Conservation (phyloP, 495 filamentous ascomycete genomes). For the Sordaria brevicollis region DNA sequence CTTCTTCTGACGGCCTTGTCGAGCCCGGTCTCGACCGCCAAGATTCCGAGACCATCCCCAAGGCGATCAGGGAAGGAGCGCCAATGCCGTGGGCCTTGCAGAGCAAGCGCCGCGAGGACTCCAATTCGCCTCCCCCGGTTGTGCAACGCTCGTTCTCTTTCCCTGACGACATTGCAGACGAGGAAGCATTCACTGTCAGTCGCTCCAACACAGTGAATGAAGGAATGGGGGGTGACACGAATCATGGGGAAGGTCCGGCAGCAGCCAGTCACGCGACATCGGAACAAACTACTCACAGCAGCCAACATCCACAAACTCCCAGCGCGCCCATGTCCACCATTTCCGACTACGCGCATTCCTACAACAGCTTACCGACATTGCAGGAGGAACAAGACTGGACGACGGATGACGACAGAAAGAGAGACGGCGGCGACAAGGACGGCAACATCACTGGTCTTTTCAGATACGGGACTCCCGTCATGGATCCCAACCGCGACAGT, state of each 20-base stretch:
- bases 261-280: neutral
- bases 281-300: neutral
- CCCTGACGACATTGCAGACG: slow-evolving; percentile 27
- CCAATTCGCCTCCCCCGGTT: slow-evolving; percentile 15
- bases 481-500: slow-evolving; percentile 39
- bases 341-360: slow-evolving; percentile 26
- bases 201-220: slow-evolving; percentile 2
- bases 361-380: slow-evolving; percentile 31
- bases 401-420: slow-evolving; percentile 19
- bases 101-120: slow-evolving; percentile 7
- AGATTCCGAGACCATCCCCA: slow-evolving; percentile 27
- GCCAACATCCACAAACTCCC: neutral
- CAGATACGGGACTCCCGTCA: neutral
- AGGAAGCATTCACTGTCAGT: slow-evolving; percentile 20
- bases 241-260: neutral
- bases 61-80: slow-evolving; percentile 10
- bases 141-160: slow-evolving; percentile 21
- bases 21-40: slow-evolving; percentile 14
- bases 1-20: neutral
- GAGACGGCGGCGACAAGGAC: neutral
- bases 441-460: neutral
- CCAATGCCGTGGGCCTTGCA: neutral
- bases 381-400: slow-evolving; percentile 31
- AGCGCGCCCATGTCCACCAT: slow-evolving; percentile 20
- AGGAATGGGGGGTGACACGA: neutral